Evolutionary conservation across 2,329 filamentous ascomycete species (phyloP), one percentile per base, ranked within the genome.

Genomic region (Amylocarpus encephaloides): DNA sequence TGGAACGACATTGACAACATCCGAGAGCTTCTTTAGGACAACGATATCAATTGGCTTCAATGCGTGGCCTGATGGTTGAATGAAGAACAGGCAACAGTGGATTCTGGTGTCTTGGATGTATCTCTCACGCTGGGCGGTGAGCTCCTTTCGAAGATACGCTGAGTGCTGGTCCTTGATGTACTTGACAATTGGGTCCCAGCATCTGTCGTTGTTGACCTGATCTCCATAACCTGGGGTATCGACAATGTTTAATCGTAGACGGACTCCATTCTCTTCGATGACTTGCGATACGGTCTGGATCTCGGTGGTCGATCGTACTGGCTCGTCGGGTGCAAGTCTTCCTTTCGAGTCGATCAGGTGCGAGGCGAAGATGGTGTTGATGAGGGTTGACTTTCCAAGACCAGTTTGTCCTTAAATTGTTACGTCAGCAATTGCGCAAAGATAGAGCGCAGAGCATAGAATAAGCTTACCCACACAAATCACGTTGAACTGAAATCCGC

Each of bases 101-200:
- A 98, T 96, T 67, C 93, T 88, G 61, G 93, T 98, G 73, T 98
- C 93, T 77, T 95, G 92, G 62, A 98, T 96, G 73, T 98, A 98
- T 66, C 93, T 86, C 75, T 98, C 93, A 74, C 93, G 88, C 79
- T 98, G 93, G 62, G 93, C 93, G 49, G 93, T 97, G 67, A 98
- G 89, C 74, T 98, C 93, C 81, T 98, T 98, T 73, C 93, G 88
- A 64, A 98, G 83, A 77, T 97, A 98, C 66, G 93, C 92, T 47
- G 90, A 96, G 79, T 98, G 93, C 78, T 98, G 93, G 74, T 98
- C 93, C 81, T 98, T 98, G 81, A 98, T 98, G 76, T 98, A 98
- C 79, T 98, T 98, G 79, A 98, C 92, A 70, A 98, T 98, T 58
- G 93, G 93, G 69, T 98, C 93, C 93, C 93, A 98, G 84, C 93